Evolutionary conservation across 345 rosid species (phyloP), one percentile per base, ranked within the genome.

Genomic region (Syzygium aqueum): DNA sequence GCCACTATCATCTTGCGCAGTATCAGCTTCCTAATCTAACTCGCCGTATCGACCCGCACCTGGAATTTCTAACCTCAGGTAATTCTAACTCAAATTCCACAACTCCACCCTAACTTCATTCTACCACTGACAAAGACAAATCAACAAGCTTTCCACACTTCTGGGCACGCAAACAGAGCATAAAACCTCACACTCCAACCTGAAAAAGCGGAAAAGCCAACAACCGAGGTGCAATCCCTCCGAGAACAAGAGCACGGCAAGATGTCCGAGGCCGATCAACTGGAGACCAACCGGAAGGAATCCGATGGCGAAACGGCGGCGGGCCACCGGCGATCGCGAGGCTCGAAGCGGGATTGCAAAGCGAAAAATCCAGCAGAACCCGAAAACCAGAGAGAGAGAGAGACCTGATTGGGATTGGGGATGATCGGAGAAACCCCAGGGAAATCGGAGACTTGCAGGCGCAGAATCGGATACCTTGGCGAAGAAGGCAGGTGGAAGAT

Each of bases 1-100:
- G 0, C 73, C 2, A 2, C 33, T 61, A 5, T n/a, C 73, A n/a
- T n/a, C 73, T 61, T 0, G 37, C 6, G 73, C 73, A n/a, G 73
- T 13, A n/a, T n/a, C 73, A 61, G 37, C 73, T 61, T 61, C 73
- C 73, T n/a, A 6, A 61, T 61, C 73, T n/a, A 6, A 0, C 5
- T 0, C 4, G 73, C 0, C 3, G 23, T 1, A 67, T 67, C 46
- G 8, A 33, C 78, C 46, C 25, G 13, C 46, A 33, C 49, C 46
- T 2, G 25, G 46, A 73, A 73, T 33, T 33, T 73, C 25, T 9
- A 0, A 73, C 49, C 49, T 33, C 25, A 9, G 25, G 9, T 19
- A 10, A 19, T 11, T 19, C 80, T 73, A 33, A 0, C 33, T 15
- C 73, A n/a, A 61, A 73, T 19, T 19, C 25, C 0, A 9, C 25